Evolutionary conservation across 441 rosid genomes (phyloP), one percentile per base, ranked within the genome.

Genomic region (Populus hybrid): DNA sequence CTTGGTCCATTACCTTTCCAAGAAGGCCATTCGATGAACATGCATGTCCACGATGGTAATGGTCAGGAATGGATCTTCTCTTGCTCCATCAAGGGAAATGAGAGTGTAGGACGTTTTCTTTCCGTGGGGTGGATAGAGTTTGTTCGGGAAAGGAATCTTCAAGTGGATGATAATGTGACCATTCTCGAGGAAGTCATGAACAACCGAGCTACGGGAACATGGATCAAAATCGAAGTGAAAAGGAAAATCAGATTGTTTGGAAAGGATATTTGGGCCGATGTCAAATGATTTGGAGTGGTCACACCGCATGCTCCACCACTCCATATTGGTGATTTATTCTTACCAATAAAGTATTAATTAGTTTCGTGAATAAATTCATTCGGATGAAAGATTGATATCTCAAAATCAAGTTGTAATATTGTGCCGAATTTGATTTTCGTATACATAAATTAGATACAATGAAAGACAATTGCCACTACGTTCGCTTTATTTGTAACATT

Each of bases 201-300:
- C 7, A 68, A 74, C 12, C 53, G 64, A 9, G 28, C 26, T 20
- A 3, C 31, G 21, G 0, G 40, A 14, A 64, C 24, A 12, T 16
- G 2, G 12, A 28, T 77, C 76, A 64, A 29, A 50, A 45, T 77
- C 23, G 71, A 79, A 21, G 82, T 79, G 14, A 74, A 40, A 31
- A 77, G 79, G 6, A 77, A 77, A 64, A 70, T 77, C 11, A 77
- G 79, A 40, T 71, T 77, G 79, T 9, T 77, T 33, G 75, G 79
- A 7, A 29, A 71, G 29, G 79, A 77, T 64, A 71, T 77, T 14
- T 77, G 75, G 79, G 71, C 64, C 8, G 65, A 16, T 29, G 28
- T 77, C 12, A 45, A 38, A 3, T 70, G 33, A 38, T 72, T 26
- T 45, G 56, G 56, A 45, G 56, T 45, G 56, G 20, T 38, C 42